phyloP scores from a whole-genome alignment of 140 eudicot genomes.

The Flaveria floridana region DNA sequence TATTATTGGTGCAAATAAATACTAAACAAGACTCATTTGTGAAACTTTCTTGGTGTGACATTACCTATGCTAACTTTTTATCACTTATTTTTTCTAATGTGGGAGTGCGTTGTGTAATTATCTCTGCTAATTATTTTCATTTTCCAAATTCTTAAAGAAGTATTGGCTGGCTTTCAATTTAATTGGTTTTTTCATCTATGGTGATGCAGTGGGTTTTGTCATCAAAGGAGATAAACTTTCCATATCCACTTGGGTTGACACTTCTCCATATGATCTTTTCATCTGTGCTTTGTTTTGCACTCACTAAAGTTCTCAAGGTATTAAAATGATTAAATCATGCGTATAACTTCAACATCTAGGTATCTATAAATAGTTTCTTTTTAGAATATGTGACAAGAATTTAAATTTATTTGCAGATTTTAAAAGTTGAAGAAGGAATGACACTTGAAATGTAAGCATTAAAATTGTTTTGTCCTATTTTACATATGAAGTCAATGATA shows the following conservation, averaged over 20 bases:
- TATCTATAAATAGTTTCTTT: background rate
- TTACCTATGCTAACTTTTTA: conserved; percentile 2
- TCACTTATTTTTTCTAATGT: background rate
- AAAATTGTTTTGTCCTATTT: conserved; percentile 9
- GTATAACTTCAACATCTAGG: background rate
- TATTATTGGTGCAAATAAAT: background rate
- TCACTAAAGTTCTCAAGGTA: conserved; percentile 94
- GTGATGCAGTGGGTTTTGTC: conserved; percentile 95
- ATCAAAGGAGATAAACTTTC: conserved; percentile 95
- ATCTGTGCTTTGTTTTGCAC: conserved; percentile 75
- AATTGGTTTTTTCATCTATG: conserved; percentile 15
- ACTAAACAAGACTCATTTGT: background rate
- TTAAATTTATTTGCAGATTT: conserved; percentile 49
- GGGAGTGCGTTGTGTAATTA: background rate
- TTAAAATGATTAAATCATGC: conserved; percentile 11
- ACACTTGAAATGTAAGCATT: conserved; percentile 79
- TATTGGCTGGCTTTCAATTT: background rate
- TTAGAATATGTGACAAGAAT: conserved; percentile 21
- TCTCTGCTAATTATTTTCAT: conserved; percentile 5
- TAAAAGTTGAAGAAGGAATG: conserved; percentile 94
- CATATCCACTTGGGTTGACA: conserved; percentile 94
- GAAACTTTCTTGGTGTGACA: background rate
- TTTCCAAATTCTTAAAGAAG: background rate
- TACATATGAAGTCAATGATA: background rate
- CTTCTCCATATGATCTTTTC: conserved; percentile 97